Percentiles rank a stretch among this genome's conserved stretches.
phyloP scores from a whole-genome alignment of 2,329 filamentous ascomycete genomes.

The Colletotrichum gloeosporioides region DNA sequence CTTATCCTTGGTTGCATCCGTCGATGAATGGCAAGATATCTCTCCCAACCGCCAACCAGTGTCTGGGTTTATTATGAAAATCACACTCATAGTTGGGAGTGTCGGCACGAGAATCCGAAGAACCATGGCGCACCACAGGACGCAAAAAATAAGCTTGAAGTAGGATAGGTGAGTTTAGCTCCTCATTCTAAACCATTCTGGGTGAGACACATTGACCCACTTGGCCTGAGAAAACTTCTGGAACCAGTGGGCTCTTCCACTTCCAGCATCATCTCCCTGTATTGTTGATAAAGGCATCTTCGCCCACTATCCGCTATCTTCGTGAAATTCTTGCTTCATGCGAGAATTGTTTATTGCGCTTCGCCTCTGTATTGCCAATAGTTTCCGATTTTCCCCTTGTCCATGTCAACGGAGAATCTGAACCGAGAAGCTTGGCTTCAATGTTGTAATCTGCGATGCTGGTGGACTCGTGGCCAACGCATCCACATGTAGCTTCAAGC shows the following conservation, averaged over 20 bases:
- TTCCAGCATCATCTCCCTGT: not conserved
- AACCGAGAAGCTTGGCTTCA: not conserved
- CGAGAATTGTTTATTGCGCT: not conserved
- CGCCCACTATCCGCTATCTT: not conserved
- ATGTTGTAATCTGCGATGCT: not conserved
- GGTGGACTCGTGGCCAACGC: not conserved
- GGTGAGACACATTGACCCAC: slow-evolving; percentile 3
- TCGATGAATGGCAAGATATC: not conserved
- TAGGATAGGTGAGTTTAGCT: not conserved
- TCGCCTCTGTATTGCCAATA: not conserved
- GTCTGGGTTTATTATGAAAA: not conserved
- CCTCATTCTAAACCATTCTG: not conserved
- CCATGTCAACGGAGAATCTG: not conserved
- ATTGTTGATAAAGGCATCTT: not conserved
- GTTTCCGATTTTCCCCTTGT: not conserved
- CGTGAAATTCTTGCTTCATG: not conserved
- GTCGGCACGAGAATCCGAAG: not conserved
- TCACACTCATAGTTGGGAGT: not conserved
- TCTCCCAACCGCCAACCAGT: not conserved
- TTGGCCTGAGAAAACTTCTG: not conserved
- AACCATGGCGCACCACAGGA: not conserved
- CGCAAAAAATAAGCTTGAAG: slow-evolving; percentile 6
- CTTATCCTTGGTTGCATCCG: not conserved
- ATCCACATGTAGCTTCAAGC: not conserved
- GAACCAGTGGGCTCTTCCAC: not conserved